Percentiles rank a stretch among this genome's conserved stretches.
Evolutionary conservation across 345 rosid species (phyloP).

Genomic region (Salix viminalis): DNA sequence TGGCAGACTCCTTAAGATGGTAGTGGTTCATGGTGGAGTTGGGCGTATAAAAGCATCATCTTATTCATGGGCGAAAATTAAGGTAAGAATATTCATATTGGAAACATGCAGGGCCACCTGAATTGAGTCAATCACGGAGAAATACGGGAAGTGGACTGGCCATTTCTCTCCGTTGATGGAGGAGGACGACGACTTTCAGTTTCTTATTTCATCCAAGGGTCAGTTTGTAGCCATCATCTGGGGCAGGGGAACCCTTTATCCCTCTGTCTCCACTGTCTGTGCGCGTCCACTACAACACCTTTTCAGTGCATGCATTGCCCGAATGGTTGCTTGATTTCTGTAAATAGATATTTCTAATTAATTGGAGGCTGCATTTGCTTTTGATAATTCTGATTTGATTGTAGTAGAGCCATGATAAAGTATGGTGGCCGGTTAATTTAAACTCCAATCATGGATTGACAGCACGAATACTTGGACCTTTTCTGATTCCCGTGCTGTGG

Average conservation of each 20-base stretch:
- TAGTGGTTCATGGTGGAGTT: background rate
- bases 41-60: background rate
- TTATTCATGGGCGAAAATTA: conserved; percentile 1
- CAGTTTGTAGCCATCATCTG: background rate
- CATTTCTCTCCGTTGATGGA: background rate
- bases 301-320: background rate
- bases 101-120: background rate
- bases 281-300: background rate
- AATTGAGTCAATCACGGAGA: conserved; percentile 18
- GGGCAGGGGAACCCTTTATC: background rate
- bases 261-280: no score
- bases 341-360: no score
- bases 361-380: background rate
- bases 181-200: background rate
- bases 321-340: background rate
- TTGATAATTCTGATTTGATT: background rate
- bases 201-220: background rate
- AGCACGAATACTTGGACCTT: no score
- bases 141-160: background rate
- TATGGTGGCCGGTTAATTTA: no score
- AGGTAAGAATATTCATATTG: background rate
- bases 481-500: no score
- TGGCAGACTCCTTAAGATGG: background rate
- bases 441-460: no score
- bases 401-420: background rate